Evolutionary conservation across 768 basidiomycete genomes (phyloP).

Genomic region (Cantharellus anzutake): DNA sequence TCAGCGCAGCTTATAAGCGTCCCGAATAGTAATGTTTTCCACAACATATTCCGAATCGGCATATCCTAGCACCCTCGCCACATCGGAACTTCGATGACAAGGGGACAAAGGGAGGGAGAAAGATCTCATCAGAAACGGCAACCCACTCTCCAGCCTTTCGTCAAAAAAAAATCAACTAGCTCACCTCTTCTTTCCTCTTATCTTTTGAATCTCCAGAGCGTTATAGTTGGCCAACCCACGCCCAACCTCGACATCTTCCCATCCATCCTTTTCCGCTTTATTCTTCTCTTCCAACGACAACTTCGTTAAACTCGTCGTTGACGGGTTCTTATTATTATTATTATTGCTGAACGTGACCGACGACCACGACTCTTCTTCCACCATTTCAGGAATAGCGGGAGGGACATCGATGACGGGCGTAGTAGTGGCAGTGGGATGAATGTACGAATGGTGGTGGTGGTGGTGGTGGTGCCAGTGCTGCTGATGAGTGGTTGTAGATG

Average conservation of each 20-base stretch:
- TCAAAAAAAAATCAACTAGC: conserved; percentile 11
- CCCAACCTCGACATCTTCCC: conserved; percentile 78
- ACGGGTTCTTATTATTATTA: neutral
- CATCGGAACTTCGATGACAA: conserved; percentile 39
- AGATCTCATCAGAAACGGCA: neutral
- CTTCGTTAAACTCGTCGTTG: neutral
- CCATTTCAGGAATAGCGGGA: neutral
- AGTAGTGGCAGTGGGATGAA: neutral
- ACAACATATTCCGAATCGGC: conserved; percentile 95
- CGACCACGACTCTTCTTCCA: neutral
- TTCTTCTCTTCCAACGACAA: conserved; percentile 7
- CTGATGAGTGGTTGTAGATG: no score
- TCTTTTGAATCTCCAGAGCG: conserved; percentile 69
- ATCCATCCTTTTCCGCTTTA: conserved; percentile 22
- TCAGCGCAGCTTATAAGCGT: no score
- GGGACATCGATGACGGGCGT: neutral
- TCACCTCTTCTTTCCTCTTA: conserved; percentile 85
- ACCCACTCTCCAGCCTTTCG: no score
- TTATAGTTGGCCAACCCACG: conserved; percentile 93
- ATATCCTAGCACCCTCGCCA: conserved; percentile 71
- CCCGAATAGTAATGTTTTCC: conserved; percentile 66
- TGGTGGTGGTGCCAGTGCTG: no score
- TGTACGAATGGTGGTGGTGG: neutral
- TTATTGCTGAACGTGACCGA: no score
- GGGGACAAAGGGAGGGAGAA: neutral